phyloP scores from a whole-genome alignment of 2,329 filamentous ascomycete genomes.

The Nemania diffusa region DNA sequence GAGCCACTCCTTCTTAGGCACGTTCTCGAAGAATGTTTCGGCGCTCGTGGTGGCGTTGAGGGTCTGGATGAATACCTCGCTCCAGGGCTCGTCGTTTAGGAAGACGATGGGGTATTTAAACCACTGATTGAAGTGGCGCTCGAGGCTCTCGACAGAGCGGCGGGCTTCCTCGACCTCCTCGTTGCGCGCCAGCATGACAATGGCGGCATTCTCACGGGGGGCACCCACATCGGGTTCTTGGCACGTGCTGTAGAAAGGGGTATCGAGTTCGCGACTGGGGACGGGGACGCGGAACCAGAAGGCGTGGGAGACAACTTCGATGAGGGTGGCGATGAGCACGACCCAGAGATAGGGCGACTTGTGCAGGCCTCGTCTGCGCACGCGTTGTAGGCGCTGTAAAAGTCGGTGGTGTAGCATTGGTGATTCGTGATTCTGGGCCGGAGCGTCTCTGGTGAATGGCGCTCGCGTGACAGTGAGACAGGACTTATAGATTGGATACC shows the following conservation, averaged over 20 bases:
- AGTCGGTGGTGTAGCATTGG: conserved; percentile 40
- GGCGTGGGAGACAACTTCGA: conserved; percentile 41
- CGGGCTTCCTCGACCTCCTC: conserved; percentile 54
- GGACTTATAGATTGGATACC: conserved; percentile 10
- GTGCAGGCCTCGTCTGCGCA: conserved; percentile 42
- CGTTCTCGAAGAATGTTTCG: conserved; percentile 54
- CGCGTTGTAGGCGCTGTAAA: conserved; percentile 39
- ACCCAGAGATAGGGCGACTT: conserved; percentile 46
- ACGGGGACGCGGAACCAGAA: conserved; percentile 42
- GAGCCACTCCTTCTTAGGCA: conserved; percentile 54
- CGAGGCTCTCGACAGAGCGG: conserved; percentile 55
- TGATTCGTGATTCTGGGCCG: background rate
- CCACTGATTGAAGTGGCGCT: conserved; percentile 58
- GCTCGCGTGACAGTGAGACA: background rate
- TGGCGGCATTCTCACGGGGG: conserved; percentile 56
- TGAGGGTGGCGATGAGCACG: conserved; percentile 39
- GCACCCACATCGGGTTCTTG: conserved; percentile 41
- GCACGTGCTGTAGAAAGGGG: conserved; percentile 44
- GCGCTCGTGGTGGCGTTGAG: conserved; percentile 49
- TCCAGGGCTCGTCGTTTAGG: conserved; percentile 58
- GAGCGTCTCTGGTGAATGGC: background rate
- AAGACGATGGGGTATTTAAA: conserved; percentile 61
- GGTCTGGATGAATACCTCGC: conserved; percentile 49
- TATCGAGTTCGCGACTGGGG: conserved; percentile 43
- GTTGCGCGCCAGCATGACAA: conserved; percentile 61